Evolutionary conservation across 2,329 filamentous ascomycete species (phyloP).

Genomic region (Phyllosticta citribraziliensis): DNA sequence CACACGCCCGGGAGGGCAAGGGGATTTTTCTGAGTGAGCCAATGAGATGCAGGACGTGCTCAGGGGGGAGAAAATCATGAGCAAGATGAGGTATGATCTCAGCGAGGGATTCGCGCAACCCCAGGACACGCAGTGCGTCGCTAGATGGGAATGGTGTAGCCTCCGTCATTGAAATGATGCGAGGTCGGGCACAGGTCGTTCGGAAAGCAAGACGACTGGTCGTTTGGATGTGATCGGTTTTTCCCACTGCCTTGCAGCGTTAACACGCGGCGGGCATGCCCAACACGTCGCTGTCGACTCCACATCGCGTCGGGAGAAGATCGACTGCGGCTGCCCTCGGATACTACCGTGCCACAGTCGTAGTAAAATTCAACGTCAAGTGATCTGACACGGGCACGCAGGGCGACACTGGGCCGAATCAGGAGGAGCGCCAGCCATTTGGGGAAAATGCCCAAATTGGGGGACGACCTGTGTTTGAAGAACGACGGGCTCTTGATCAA

Average conservation of each 20-base stretch:
- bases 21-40: background rate
- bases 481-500: background rate
- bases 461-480: background rate
- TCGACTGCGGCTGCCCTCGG: slow-evolving; percentile 6
- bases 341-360: slow-evolving; percentile 8
- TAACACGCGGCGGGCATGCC: slow-evolving; percentile 5
- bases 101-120: background rate
- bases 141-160: background rate
- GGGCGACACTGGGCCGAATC: background rate
- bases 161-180: background rate
- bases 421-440: background rate
- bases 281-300: slow-evolving; percentile 1
- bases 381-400: background rate
- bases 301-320: slow-evolving; percentile 5
- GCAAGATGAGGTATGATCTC: slow-evolving; percentile 2
- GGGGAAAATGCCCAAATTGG: background rate
- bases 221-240: background rate
- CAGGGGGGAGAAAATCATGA: slow-evolving; percentile 10
- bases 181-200: background rate
- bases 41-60: background rate
- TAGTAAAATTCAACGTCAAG: background rate
- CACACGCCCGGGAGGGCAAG: slow-evolving; percentile 4
- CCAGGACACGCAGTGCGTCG: background rate
- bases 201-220: background rate
- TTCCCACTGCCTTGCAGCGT: slow-evolving; percentile 1